These are phyloP conservation scores for Bidens hawaiensis DNA, from an alignment of 140 eudicot species.

Conservation along the genomic window DNA sequence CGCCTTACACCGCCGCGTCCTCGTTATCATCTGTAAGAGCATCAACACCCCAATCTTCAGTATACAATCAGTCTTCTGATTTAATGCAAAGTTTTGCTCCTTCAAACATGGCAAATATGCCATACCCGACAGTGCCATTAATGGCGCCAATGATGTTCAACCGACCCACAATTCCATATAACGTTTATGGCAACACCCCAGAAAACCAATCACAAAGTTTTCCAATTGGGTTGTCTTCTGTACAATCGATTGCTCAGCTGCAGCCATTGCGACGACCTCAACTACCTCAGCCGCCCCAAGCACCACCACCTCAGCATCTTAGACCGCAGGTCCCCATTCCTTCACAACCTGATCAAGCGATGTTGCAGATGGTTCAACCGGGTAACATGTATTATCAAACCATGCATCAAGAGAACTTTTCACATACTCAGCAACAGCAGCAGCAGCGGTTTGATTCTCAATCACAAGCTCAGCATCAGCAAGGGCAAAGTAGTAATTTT, in stretches of 20 bases:
- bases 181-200: conserved; percentile 40
- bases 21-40: conserved; percentile 32
- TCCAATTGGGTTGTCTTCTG: conserved; percentile 44
- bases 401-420: conserved; percentile 55
- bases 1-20: conserved; percentile 57
- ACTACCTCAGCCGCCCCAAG: conserved; percentile 63
- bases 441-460: conserved; percentile 50
- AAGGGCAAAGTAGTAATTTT: conserved; percentile 43
- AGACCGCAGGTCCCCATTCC: conserved; percentile 62
- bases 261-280: conserved; percentile 94
- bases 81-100: conserved; percentile 38
- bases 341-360: conserved; percentile 54
- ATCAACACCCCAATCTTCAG: conserved; percentile 51
- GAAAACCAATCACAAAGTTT: conserved; percentile 51
- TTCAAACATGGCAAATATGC: conserved; percentile 32
- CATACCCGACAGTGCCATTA: conserved; percentile 44
- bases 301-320: conserved; percentile 63
- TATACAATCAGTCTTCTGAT: conserved; percentile 53
- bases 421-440: conserved; percentile 54
- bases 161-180: conserved; percentile 60
- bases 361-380: conserved; percentile 53
- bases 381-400: conserved; percentile 54
- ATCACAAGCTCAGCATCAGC: conserved; percentile 36
- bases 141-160: conserved; percentile 56
- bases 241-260: conserved; percentile 52